Evolutionary conservation across 164 flowering plant genomes (phyloP).

Genomic region (Saururus chinensis): DNA sequence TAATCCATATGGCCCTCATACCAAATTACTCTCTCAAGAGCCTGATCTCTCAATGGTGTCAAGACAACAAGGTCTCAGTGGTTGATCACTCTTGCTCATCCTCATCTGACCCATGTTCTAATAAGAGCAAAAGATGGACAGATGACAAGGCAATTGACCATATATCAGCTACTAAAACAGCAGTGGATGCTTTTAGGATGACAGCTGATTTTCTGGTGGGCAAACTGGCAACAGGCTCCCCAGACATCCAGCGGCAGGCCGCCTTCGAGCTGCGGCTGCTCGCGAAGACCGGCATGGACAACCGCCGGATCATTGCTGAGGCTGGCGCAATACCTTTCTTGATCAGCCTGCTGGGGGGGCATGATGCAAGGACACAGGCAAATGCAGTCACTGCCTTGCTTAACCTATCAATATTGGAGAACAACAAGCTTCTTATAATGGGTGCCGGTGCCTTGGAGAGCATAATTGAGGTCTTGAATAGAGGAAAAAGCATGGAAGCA

Average conservation of each 20-base stretch:
- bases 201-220: constrained; percentile 69
- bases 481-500: constrained; percentile 61
- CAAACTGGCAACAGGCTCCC: constrained; percentile 60
- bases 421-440: constrained; percentile 52
- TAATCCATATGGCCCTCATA: constrained; percentile 57
- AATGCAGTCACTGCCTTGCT: constrained; percentile 67
- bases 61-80: constrained; percentile 40
- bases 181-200: constrained; percentile 48
- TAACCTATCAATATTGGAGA: constrained; percentile 16
- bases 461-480: constrained; percentile 36
- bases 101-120: constrained; percentile 1
- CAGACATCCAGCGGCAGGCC: constrained; percentile 50
- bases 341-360: constrained; percentile 38
- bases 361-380: constrained; percentile 54
- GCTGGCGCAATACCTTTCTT: constrained; percentile 79
- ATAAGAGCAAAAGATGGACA: constrained; percentile 5
- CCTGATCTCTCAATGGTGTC: constrained; percentile 57
- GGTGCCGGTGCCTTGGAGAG: constrained; percentile 52
- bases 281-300: constrained; percentile 63
- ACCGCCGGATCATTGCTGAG: constrained; percentile 57
- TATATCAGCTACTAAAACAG: constrained; percentile 49
- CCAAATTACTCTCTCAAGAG: constrained; percentile 68
- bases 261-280: constrained; percentile 59
- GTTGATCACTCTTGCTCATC: constrained; percentile 18
- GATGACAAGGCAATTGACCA: constrained; percentile 41